Evolutionary conservation across 2,329 filamentous ascomycete genomes (phyloP).

Genomic region (Fusarium newnesense): DNA sequence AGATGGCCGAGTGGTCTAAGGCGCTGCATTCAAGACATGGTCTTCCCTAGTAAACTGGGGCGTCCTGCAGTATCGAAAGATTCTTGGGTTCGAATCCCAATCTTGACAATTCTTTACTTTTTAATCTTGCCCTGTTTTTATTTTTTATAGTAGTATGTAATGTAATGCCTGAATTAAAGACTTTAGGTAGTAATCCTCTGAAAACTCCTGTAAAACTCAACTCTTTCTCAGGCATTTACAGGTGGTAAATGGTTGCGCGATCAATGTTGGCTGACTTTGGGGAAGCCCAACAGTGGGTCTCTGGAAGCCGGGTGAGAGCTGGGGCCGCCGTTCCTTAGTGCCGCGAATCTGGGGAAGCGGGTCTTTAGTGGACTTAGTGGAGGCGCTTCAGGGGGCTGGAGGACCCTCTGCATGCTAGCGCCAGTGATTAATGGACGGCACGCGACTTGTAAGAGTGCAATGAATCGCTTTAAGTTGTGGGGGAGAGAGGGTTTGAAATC

Average conservation of each 20-base stretch:
- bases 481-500: background rate
- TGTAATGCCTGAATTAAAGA: background rate
- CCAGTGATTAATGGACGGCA: slow-evolving; percentile 13
- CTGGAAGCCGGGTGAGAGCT: slow-evolving; percentile 14
- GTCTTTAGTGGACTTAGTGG: slow-evolving; percentile 28
- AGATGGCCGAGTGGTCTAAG: slow-evolving; percentile 8
- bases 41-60: background rate
- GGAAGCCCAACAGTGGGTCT: background rate
- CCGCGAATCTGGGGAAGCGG: slow-evolving; percentile 38
- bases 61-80: background rate
- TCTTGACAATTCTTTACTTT: background rate
- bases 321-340: slow-evolving; percentile 16
- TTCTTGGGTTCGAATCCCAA: slow-evolving; percentile 21
- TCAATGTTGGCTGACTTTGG: background rate
- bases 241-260: slow-evolving; percentile 1
- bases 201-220: background rate
- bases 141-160: background rate
- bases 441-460: slow-evolving; percentile 13
- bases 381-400: slow-evolving; percentile 14
- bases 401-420: slow-evolving; percentile 15
- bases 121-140: too few relatives aligned
- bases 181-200: background rate
- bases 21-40: background rate
- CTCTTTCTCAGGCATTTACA: background rate
- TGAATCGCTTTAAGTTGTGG: slow-evolving; percentile 7